Evolutionary conservation across 2,329 filamentous ascomycete species (phyloP).

Genomic region (Apiospora arundinis): DNA sequence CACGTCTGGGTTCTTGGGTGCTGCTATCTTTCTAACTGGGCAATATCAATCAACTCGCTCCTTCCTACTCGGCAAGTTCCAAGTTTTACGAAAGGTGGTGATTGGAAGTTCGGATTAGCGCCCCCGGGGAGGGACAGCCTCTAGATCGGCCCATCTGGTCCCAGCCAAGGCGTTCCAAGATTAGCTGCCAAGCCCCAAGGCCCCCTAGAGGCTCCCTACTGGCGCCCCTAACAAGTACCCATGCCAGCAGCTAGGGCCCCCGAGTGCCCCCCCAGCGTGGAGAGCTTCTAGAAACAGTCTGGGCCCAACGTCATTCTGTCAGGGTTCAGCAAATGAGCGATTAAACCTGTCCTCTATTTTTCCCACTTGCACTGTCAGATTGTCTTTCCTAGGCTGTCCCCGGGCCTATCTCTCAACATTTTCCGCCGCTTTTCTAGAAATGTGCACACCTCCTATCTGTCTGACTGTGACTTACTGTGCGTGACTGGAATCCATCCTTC

Average conservation of each 20-base stretch:
- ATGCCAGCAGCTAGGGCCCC: background rate
- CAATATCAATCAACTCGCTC: background rate
- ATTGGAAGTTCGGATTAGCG: background rate
- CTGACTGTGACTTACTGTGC: too few relatives aligned
- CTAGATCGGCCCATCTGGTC: slow-evolving; percentile 16
- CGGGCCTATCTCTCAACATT: background rate
- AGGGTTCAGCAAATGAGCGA: slow-evolving; percentile 13
- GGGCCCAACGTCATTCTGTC: background rate
- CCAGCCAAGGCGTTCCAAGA: slow-evolving; percentile 16
- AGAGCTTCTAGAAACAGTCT: slow-evolving; percentile 14
- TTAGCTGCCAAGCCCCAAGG: background rate
- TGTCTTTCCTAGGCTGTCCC: background rate
- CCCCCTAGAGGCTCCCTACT: background rate
- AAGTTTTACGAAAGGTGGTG: background rate
- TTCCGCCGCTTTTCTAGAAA: too few relatives aligned
- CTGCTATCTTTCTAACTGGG: too few relatives aligned
- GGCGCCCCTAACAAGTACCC: background rate
- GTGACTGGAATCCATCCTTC: too few relatives aligned
- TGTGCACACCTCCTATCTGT: too few relatives aligned
- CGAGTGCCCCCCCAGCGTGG: background rate
- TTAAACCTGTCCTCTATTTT: background rate
- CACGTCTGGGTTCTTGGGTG: too few relatives aligned
- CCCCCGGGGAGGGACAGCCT: background rate
- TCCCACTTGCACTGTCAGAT: background rate
- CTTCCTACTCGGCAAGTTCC: background rate